These are phyloP conservation scores for Achaetomiella virescens DNA, from an alignment of 495 filamentous ascomycete species.

Conservation along the genomic window DNA sequence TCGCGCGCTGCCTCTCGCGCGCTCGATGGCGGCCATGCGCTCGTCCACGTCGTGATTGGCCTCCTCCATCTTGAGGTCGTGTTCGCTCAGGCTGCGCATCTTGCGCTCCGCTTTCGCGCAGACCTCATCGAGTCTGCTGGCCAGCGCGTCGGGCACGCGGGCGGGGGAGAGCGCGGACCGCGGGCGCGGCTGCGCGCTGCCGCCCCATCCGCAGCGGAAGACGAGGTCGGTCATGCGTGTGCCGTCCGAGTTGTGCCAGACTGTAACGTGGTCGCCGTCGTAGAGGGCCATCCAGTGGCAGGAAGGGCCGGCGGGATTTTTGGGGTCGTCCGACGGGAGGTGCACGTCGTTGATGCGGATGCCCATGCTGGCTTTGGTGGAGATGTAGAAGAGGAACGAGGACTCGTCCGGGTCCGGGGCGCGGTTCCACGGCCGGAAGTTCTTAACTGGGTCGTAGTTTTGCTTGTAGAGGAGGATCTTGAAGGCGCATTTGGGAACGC, in stretches of 20 bases:
- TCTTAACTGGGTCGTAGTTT: constrained; percentile 46
- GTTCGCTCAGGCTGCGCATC: constrained; percentile 24
- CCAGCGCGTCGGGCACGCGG: constrained; percentile 12
- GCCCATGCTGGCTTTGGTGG: constrained; percentile 62
- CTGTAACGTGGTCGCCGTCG: constrained; percentile 63
- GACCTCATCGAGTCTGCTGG: constrained; percentile 25
- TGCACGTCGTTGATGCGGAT: constrained; percentile 66
- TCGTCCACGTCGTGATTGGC: constrained; percentile 33
- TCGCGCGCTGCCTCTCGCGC: constrained; percentile 38
- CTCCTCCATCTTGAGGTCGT: constrained; percentile 29
- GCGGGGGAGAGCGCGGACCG: constrained; percentile 10
- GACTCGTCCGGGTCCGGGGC: constrained; percentile 37
- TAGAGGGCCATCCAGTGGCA: constrained; percentile 61
- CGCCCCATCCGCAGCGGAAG: constrained; percentile 45
- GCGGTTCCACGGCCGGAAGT: constrained; percentile 36
- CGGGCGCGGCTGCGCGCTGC: constrained; percentile 30
- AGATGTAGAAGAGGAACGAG: constrained; percentile 63
- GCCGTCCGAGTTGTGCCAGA: constrained; percentile 44
- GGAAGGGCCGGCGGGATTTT: constrained; percentile 39
- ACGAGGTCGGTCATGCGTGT: constrained; percentile 27
- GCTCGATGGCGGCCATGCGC: constrained; percentile 28
- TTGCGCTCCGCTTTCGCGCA: constrained; percentile 26
- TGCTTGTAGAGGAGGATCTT: constrained; percentile 67
- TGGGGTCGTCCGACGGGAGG: constrained; percentile 45
- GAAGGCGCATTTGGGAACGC: constrained; percentile 75